Evolutionary conservation across 1,284 basidiomycete genomes (phyloP), one percentile per base, ranked within the genome.

Genomic region (Ustilago nuda): DNA sequence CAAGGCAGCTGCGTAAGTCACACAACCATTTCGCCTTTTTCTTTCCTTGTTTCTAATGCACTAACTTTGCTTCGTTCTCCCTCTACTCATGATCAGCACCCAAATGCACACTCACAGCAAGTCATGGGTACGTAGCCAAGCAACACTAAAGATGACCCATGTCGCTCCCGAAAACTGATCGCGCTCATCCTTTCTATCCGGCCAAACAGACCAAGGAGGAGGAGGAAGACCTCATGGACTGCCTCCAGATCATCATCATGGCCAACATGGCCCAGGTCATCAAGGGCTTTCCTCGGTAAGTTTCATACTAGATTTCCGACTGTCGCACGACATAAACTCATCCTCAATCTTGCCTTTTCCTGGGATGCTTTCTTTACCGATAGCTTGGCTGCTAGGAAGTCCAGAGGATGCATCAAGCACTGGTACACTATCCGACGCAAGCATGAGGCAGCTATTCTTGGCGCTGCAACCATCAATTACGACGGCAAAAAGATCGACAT

Each of bases 201-300:
- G 17, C 3, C 8, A 4, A 7, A 52, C 45, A 72, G 69, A 66
- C 62, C 13, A 50, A 43, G 9, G 60, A 72, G 7, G 69, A 72
- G 23, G 69, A 72, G 6, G 56, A 58, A 33, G 59, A 30, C 23
- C 27, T 64, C 0, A 9, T 72, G 3, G 60, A 72, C 12, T 51
- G 36, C 33, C 6, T 72, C 0, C 27, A 50, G 17, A 19, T 45
- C 5, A 5, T 56, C 32, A 27, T 72, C 39, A 8, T 39, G 0
- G 45, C 54, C 3, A n/a, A n/a, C 32, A 32, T 66, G 41, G 41
- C 9, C 27, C 63, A 65, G 45, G 19, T 15, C 2, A 41, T 72
- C 52, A 72, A 66, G 37, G 19, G 51, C 3, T 56, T 45, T 23
- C 63, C 69, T 6, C 0, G 6, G 69, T 71, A 48, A 35, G 66